These are phyloP conservation scores for Candida glucosophila DNA, from an alignment of 1,139 yeast species.

Conservation along the genomic window DNA sequence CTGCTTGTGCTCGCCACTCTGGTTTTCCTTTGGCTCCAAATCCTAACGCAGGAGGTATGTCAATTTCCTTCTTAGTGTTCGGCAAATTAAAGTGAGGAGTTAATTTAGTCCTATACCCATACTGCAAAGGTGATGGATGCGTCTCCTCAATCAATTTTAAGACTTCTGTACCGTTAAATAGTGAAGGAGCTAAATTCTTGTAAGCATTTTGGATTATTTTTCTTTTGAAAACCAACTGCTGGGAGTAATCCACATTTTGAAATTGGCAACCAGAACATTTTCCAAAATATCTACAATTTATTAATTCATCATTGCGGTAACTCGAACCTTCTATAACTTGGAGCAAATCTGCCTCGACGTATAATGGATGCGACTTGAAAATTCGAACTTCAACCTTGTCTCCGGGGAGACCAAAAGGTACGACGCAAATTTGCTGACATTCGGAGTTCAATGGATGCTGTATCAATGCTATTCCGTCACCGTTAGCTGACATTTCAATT, in stretches of 20 bases:
- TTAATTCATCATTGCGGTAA: slow-evolving; percentile 43
- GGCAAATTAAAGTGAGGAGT: slow-evolving; percentile 95
- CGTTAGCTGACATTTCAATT: slow-evolving; percentile 58
- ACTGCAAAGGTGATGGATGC: slow-evolving; percentile 71
- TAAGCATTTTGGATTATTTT: slow-evolving; percentile 77
- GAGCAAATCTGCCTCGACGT: slow-evolving; percentile 69
- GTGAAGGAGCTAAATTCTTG: slow-evolving; percentile 55
- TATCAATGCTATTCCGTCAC: slow-evolving; percentile 66
- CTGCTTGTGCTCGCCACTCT: slow-evolving; percentile 51
- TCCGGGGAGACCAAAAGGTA: slow-evolving; percentile 87
- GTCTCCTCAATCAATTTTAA: slow-evolving; percentile 61
- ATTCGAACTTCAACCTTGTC: slow-evolving; percentile 65
- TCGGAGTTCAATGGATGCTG: slow-evolving; percentile 42
- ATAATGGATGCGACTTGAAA: slow-evolving; percentile 69
- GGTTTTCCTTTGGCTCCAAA: slow-evolving; percentile 82
- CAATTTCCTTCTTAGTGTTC: slow-evolving; percentile 31
- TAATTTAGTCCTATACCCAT: slow-evolving; percentile 77
- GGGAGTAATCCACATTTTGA: slow-evolving; percentile 66
- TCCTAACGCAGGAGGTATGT: slow-evolving; percentile 66
- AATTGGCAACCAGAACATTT: slow-evolving; percentile 78
- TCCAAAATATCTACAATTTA: slow-evolving; percentile 37
- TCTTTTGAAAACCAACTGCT: slow-evolving; percentile 66
- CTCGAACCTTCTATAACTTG: slow-evolving; percentile 38
- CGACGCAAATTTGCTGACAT: slow-evolving; percentile 41
- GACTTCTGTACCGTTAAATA: slow-evolving; percentile 22